phyloP scores from a whole-genome alignment of 352 stramenopile species.

The Phytophthora hybrid region DNA sequence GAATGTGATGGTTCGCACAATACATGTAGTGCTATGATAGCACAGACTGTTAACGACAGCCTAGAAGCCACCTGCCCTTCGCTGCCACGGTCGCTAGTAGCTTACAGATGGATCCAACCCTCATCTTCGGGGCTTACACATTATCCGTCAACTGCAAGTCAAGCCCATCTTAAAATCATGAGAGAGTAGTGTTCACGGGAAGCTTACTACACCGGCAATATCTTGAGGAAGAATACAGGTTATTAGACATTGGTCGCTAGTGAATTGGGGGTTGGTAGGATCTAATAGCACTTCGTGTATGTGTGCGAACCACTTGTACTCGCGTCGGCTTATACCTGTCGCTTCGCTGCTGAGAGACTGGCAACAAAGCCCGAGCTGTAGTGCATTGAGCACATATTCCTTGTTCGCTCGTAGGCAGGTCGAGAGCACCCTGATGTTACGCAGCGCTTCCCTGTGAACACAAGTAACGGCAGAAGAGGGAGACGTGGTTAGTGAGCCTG shows the following conservation, averaged over 20 bases:
- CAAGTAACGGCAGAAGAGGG: not conserved
- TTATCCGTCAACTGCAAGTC: conserved; percentile 5
- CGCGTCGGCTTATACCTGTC: conserved; percentile 3
- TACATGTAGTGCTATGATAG: not conserved
- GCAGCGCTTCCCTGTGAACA: conserved; percentile 52
- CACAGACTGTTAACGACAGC: not conserved
- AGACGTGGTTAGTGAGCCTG: not conserved
- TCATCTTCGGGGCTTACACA: not conserved
- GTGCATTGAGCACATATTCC: conserved; percentile 66
- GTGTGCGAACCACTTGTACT: no score
- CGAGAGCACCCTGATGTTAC: conserved; percentile 42
- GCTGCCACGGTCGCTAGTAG: not conserved
- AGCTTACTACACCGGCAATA: not conserved
- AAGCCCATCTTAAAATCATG: conserved; percentile 19
- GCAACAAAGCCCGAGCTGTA: conserved; percentile 31
- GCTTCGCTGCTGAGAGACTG: conserved; percentile 7
- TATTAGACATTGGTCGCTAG: conserved; percentile 7
- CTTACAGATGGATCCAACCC: not conserved
- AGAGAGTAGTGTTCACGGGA: conserved; percentile 11
- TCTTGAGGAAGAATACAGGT: conserved; percentile 16
- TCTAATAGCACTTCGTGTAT: not conserved
- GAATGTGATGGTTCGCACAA: not conserved
- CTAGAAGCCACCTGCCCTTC: not conserved
- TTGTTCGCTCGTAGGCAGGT: conserved; percentile 69
- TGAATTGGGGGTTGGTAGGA: not conserved